These are phyloP conservation scores for Suillus subaureus DNA, from an alignment of 768 basidiomycete genomes.

Conservation along the genomic window DNA sequence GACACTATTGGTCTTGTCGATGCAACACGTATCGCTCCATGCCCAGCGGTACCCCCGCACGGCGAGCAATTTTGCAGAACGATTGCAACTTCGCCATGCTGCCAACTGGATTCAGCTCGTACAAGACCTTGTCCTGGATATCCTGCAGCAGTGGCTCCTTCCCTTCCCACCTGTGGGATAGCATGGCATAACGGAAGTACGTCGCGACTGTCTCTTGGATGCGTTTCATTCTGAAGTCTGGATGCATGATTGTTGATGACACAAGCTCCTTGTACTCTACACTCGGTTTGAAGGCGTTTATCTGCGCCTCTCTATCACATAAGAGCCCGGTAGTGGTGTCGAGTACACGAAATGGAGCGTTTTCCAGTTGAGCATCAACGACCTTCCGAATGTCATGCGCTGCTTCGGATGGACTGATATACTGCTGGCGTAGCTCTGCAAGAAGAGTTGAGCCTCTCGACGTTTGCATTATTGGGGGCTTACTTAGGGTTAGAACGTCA, in stretches of 20 bases:
- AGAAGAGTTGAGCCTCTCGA: background rate
- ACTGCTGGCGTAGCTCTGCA: background rate
- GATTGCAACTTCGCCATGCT: background rate
- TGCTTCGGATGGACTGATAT: background rate
- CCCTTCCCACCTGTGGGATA: background rate
- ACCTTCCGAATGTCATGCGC: background rate
- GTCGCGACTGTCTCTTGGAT: background rate
- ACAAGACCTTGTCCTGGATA: background rate
- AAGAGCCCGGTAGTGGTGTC: background rate
- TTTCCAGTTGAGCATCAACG: background rate
- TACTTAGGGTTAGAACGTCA: background rate
- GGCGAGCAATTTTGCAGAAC: background rate
- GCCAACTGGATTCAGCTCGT: background rate
- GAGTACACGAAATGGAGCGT: background rate
- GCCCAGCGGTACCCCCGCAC: background rate
- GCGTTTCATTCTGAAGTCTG: background rate
- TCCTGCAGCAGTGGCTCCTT: background rate
- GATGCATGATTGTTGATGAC: background rate
- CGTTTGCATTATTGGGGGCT: background rate
- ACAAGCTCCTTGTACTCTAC: background rate
- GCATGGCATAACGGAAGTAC: background rate
- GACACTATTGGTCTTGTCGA: background rate
- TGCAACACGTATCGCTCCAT: background rate
- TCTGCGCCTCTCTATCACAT: background rate
- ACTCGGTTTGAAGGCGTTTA: background rate